Base-by-base conservation (phyloP, 805 yeast species). In the Metschnikowia picachoensis region DNA sequence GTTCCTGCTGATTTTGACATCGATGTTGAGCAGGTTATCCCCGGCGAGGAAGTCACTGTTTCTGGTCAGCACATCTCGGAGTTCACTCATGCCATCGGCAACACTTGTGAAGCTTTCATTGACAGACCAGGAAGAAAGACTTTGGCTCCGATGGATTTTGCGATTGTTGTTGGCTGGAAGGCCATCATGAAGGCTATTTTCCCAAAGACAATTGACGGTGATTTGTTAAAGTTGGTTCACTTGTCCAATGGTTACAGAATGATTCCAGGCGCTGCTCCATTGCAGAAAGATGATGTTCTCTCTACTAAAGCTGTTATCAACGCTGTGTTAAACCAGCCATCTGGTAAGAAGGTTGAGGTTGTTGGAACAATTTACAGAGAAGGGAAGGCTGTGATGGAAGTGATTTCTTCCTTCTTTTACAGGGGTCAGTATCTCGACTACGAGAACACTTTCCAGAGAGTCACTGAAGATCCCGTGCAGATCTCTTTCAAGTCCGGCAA, bases 141-240 rank as follows among this genome's bases (percentile, higher is more conserved):
- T 49, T 76, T 82, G 58, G 99, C 98, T 40, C 99, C 99, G 61
- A 92, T 94, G 98, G 99, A 94, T 75, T 94, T 91, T 64, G 98
- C 99, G 41, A 94, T 94, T 67, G 97, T 94, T 48, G 81, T 91
- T 59, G 98, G 99, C 38, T 94, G 99, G 99, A 86, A 85, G 73
- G 95, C 97, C 41, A 92, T 94, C 65, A 92, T 94, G 74, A 89
- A 87, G 75, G 91, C 97, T n/a, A 87, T 94, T 59, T 94, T 94
- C 94, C 99, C 99, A 45, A 80, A 81, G 65, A 82, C 84, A 52
- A 95, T 94, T 60, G 98, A 95, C 66, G 99, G 99, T 70, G 99
- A 94, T 67, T 77, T 94, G 63, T 77, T 94, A 72, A 86, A 85
- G 66, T 79, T 94, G 62, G 99, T 94, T 46, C 99, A 94, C 68